Evolutionary conservation across 2,329 filamentous ascomycete genomes (phyloP).

Genomic region (Lojkania enalia): DNA sequence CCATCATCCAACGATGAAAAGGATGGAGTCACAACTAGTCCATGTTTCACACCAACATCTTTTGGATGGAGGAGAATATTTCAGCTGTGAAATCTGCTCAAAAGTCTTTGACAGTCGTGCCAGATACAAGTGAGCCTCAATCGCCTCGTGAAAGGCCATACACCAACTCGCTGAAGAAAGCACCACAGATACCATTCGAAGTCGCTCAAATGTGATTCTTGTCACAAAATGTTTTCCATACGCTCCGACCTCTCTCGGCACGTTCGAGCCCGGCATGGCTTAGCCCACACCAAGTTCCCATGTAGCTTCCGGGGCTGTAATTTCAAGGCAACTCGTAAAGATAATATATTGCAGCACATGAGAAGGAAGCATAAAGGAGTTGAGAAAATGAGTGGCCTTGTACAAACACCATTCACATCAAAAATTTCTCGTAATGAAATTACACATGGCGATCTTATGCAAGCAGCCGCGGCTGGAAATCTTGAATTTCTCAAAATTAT

Average conservation of each 20-base stretch:
- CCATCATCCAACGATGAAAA: no score
- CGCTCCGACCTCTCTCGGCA: slow-evolving; percentile 13
- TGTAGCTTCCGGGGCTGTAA: slow-evolving; percentile 8
- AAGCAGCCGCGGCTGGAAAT: slow-evolving; percentile 12
- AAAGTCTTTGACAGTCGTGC: slow-evolving; percentile 6
- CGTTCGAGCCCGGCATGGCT: slow-evolving; percentile 8
- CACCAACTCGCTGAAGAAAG: slow-evolving; percentile 7
- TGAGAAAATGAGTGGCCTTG: neutral
- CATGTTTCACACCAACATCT: no score
- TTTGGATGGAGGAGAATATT: slow-evolving; percentile 3
- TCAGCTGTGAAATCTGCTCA: slow-evolving; percentile 5
- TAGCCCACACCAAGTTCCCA: slow-evolving; percentile 6
- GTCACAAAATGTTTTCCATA: slow-evolving; percentile 10
- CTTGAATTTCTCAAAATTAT: slow-evolving; percentile 2
- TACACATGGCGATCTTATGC: slow-evolving; percentile 3
- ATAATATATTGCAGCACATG: slow-evolving; percentile 15
- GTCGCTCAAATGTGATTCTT: slow-evolving; percentile 9
- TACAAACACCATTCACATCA: neutral
- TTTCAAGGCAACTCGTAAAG: slow-evolving; percentile 12
- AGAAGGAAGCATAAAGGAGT: slow-evolving; percentile 1
- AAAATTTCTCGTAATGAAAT: neutral
- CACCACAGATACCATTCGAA: slow-evolving; percentile 18
- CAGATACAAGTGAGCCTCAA: slow-evolving; percentile 11
- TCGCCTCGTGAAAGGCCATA: neutral
- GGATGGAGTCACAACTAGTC: no score